Base-by-base conservation (phyloP, 805 yeast genomes). In the Candida sanyiensis region DNA sequence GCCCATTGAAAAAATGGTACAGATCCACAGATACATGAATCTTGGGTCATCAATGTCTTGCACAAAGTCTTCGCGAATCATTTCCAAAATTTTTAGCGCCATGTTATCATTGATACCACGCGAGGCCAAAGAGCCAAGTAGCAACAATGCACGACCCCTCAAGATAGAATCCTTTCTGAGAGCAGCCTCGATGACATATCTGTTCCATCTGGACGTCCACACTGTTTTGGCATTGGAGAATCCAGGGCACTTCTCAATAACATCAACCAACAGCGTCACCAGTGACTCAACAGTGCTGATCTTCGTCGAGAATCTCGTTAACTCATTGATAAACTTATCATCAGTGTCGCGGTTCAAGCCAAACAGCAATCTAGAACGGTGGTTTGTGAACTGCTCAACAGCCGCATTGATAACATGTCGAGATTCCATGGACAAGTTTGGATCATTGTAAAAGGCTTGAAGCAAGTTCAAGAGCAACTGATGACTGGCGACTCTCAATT, bases 181-280 rank as follows among this genome's bases (percentile, higher is more conserved):
- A 0, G 84, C 78, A 15, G 83, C 72, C 46, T 76, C 80, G 43
- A 79, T 64, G 5, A 81, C 73, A 47, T 73, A 71, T 26, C 81
- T 69, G 43, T 74, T 72, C 83, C 87, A 84, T 43, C 80, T 70
- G 6, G 77, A 63, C 46, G 75, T 67, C 81, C 87, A 82, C 23
- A 70, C 63, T 7, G 69, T 62, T 29, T 69, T 65, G 34, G 72
- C 74, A 6, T 67, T 69, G 2, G 66, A 67, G 4, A 63, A 54
- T 3, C 69, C 61, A 12, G 76, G 71, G 30, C 76, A 64, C 19
- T 64, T 61, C 7, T 67, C 67, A 50, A 81, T 69, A 44, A 81
- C 69, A 12, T 68, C 66, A 29, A 75, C 62, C 46, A 84, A 58
- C 28, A 67, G 59, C 16, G 73, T 75, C 46, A 84, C 77, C 21